Evolutionary conservation across 257 asterid genomes (phyloP).

Genomic region (Cinchona pubescens): DNA sequence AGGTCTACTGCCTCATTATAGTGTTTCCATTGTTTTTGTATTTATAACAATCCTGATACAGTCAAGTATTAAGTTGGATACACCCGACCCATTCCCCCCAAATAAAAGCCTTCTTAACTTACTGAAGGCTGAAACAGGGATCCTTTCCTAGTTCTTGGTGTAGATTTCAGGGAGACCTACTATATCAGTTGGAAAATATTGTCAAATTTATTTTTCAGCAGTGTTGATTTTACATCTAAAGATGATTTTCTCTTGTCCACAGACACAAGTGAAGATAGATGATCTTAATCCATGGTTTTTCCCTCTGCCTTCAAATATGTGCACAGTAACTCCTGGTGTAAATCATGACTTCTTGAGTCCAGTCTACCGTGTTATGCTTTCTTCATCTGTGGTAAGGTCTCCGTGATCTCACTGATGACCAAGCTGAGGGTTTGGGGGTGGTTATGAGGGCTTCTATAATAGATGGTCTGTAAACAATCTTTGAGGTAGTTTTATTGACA

Average conservation of each 20-base stretch:
- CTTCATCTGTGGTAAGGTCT: slow-evolving; percentile 78
- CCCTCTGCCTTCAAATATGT: slow-evolving; percentile 73
- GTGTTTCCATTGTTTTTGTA: not conserved
- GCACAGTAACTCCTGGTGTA: slow-evolving; percentile 65
- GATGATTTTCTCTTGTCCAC: slow-evolving; percentile 20
- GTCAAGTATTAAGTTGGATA: not conserved
- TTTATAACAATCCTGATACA: not conserved
- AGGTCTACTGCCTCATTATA: not conserved
- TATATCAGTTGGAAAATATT: not conserved
- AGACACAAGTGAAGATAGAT: slow-evolving; percentile 54
- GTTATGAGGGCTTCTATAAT: no score
- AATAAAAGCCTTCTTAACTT: not conserved
- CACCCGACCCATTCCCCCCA: not conserved
- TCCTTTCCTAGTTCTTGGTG: not conserved
- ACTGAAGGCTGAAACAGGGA: not conserved
- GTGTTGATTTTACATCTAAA: not conserved
- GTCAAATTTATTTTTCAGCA: not conserved
- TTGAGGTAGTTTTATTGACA: no score
- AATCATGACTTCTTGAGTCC: slow-evolving; percentile 75
- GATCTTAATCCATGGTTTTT: slow-evolving; percentile 86
- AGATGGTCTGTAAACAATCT: no score
- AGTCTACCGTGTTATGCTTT: slow-evolving; percentile 70
- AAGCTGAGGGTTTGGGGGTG: no score
- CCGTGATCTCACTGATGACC: slow-evolving; percentile 5
- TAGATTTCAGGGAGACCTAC: not conserved